Conservation (phyloP, 1,284 basidiomycete species). For the Puccinia hordei region DNA sequence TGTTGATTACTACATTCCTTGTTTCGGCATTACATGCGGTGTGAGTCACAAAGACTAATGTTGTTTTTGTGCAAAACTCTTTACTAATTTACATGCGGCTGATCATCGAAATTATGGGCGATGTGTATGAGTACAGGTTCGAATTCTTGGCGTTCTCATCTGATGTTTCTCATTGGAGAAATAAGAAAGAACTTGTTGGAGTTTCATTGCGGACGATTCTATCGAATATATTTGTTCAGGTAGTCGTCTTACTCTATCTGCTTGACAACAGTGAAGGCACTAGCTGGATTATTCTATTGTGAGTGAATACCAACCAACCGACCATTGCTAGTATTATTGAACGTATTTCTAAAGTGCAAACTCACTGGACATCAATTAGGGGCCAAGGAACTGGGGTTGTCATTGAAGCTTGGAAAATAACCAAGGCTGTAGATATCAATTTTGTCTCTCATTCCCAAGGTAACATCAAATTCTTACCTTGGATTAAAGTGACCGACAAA, state of each 20-base stretch:
- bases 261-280: constrained; percentile 94
- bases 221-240: constrained; percentile 87
- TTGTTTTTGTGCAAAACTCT: neutral
- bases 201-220: constrained; percentile 68
- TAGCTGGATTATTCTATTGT: constrained; percentile 89
- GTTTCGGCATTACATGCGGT: constrained; percentile 85
- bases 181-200: constrained; percentile 68
- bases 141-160: constrained; percentile 89
- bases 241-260: constrained; percentile 85
- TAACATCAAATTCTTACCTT: constrained; percentile 40
- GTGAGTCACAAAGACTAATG: constrained; percentile 61
- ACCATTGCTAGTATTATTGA: neutral
- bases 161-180: constrained; percentile 83
- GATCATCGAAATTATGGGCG: neutral
- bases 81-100: too few species aligned
- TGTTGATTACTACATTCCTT: constrained; percentile 71
- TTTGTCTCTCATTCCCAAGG: constrained; percentile 45
- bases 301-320: constrained; percentile 68
- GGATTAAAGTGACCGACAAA: constrained; percentile 68
- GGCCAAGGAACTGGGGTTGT: constrained; percentile 67
- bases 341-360: neutral
- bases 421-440: constrained; percentile 62
- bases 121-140: constrained; percentile 64
- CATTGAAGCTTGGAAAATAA: constrained; percentile 92
- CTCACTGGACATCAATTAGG: neutral